Conservation (phyloP, 306 rosid genomes). For the Inga oerstediana region DNA sequence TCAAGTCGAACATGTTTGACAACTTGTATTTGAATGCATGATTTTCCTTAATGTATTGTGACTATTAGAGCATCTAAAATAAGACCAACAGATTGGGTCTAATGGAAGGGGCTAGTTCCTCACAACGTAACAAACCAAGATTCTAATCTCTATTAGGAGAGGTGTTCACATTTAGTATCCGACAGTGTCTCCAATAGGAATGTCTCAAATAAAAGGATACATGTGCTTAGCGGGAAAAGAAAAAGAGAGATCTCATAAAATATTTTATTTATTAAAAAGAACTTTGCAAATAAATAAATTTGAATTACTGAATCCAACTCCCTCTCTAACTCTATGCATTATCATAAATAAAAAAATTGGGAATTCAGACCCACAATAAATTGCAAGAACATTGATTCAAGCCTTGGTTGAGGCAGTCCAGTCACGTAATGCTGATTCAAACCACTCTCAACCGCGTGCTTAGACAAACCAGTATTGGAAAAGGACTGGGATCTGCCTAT, state of each 20-base stretch:
- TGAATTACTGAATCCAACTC: background rate
- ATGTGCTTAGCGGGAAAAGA: too few relatives aligned
- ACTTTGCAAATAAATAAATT: background rate
- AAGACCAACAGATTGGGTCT: too few relatives aligned
- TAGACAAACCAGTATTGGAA: background rate
- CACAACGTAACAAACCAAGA: too few relatives aligned
- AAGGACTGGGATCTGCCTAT: background rate
- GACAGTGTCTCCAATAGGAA: too few relatives aligned
- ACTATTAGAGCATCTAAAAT: background rate
- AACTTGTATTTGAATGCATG: background rate
- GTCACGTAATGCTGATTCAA: background rate
- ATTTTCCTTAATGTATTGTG: background rate
- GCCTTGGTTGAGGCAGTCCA: background rate
- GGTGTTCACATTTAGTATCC: fast-evolving
- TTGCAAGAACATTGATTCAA: background rate
- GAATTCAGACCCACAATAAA: background rate
- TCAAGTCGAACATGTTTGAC: background rate
- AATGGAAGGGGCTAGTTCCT: too few relatives aligned
- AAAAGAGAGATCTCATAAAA: background rate
- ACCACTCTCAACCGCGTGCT: background rate
- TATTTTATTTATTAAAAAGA: background rate
- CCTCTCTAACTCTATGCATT: background rate
- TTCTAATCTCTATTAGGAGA: too few relatives aligned
- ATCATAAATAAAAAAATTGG: background rate
- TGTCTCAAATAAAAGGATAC: too few relatives aligned